Evolutionary conservation across 495 filamentous ascomycete genomes (phyloP).

Genomic region (Glutinoglossum americanum): DNA sequence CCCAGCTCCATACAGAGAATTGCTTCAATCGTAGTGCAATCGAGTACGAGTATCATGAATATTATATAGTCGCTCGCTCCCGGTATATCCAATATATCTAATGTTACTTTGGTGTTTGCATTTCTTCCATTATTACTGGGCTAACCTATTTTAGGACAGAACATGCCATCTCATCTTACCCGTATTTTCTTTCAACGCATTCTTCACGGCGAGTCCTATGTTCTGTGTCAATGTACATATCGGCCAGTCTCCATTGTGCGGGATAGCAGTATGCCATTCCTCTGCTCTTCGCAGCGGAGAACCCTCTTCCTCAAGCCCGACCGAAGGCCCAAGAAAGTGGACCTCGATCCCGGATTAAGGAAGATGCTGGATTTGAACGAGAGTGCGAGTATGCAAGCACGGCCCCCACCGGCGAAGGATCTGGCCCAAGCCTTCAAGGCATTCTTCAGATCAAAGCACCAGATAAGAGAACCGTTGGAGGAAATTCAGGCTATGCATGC

Average conservation of each 20-base stretch:
- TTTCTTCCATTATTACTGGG: background rate
- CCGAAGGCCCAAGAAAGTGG: conserved; percentile 13
- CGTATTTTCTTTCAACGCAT: conserved; percentile 51
- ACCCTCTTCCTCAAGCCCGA: background rate
- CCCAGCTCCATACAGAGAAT: too few relatives aligned
- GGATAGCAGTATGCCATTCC: background rate
- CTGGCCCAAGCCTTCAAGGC: conserved; percentile 38
- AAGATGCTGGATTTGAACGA: conserved; percentile 28
- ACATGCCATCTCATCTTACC: conserved; percentile 68
- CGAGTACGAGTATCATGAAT: background rate
- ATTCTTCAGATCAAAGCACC: conserved; percentile 37
- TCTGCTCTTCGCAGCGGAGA: background rate
- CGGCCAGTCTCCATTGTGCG: conserved; percentile 10
- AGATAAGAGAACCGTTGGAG: conserved; percentile 29
- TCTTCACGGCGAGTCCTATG: conserved; percentile 38
- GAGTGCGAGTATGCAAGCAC: conserved; percentile 22
- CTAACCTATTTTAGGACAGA: background rate
- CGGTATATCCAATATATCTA: background rate
- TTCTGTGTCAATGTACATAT: conserved; percentile 16
- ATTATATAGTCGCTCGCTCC: background rate
- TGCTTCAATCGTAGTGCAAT: background rate
- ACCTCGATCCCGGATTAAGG: conserved; percentile 38
- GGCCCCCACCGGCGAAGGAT: conserved; percentile 36
- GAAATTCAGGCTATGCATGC: conserved; percentile 41
- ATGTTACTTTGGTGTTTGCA: background rate